phyloP scores from a whole-genome alignment of 805 yeast species.

The Candida bentonensis region DNA sequence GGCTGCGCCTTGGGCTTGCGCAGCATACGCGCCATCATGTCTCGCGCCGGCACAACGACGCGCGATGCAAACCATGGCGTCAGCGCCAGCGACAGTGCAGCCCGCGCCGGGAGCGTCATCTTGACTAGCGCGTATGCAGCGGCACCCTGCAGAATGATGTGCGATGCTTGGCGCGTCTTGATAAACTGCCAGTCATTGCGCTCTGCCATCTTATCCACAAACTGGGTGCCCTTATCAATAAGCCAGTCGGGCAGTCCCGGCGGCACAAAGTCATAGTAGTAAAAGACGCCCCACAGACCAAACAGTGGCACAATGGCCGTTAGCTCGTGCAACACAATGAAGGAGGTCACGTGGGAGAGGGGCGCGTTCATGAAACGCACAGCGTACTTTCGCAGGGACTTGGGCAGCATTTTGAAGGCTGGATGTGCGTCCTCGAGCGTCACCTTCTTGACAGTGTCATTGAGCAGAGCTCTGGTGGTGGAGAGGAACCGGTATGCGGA shows the following conservation, averaged over 20 bases:
- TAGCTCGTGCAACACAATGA: slow-evolving; percentile 56
- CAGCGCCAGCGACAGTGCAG: slow-evolving; percentile 33
- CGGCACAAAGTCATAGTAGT: slow-evolving; percentile 40
- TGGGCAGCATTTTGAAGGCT: slow-evolving; percentile 30
- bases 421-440: neutral
- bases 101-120: slow-evolving; percentile 36
- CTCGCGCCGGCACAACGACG: slow-evolving; percentile 32
- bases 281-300: slow-evolving; percentile 53
- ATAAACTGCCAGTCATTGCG: slow-evolving; percentile 18
- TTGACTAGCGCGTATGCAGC: slow-evolving; percentile 61
- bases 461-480: too few relatives aligned
- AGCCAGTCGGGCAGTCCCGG: slow-evolving; percentile 46
- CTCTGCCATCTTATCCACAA: slow-evolving; percentile 35
- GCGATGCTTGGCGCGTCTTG: slow-evolving; percentile 37
- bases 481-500: too few relatives aligned
- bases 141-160: slow-evolving; percentile 55
- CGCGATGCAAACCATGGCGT: slow-evolving; percentile 47
- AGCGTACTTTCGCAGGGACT: slow-evolving; percentile 36
- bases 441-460: too few relatives aligned
- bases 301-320: slow-evolving; percentile 62
- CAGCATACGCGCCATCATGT: slow-evolving; percentile 7
- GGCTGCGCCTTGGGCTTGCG: neutral
- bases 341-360: slow-evolving; percentile 45
- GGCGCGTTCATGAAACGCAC: slow-evolving; percentile 40
- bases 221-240: slow-evolving; percentile 41